Evolutionary conservation across 371 early-diverging fungal species (phyloP).

Genomic region (Batrachochytrium dendrobatidis): DNA sequence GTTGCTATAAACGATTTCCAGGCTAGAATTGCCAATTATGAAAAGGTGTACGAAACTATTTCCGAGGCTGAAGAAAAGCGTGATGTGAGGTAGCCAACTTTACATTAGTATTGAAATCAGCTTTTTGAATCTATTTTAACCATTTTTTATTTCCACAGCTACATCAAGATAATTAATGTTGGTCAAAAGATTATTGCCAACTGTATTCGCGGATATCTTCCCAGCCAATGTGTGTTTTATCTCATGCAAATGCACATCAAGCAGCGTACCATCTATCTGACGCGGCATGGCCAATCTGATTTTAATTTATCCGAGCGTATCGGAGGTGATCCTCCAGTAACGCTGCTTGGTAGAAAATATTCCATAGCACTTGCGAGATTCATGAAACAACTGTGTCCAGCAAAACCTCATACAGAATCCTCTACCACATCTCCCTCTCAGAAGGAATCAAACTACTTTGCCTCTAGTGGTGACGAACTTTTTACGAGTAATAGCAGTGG

Average conservation of each 20-base stretch:
- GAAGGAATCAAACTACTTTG: not conserved
- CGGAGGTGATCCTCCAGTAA: slow-evolving; percentile 75
- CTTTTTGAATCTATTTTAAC: not conserved
- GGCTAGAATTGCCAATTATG: slow-evolving; percentile 70
- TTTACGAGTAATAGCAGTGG: too few relatives aligned
- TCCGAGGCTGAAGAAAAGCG: slow-evolving; percentile 65
- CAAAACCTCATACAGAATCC: not conserved
- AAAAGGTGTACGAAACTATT: slow-evolving; percentile 71
- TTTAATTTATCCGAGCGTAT: slow-evolving; percentile 44
- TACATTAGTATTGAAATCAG: not conserved
- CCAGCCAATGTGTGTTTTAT: slow-evolving; percentile 78
- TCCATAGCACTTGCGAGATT: slow-evolving; percentile 59
- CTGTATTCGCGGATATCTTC: slow-evolving; percentile 71
- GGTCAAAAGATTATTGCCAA: slow-evolving; percentile 77
- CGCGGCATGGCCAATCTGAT: slow-evolving; percentile 68
- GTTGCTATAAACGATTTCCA: slow-evolving; percentile 67
- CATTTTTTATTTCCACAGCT: slow-evolving; percentile 29
- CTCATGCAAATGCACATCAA: slow-evolving; percentile 58
- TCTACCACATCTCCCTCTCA: not conserved
- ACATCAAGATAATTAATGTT: slow-evolving; percentile 75
- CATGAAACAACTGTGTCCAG: slow-evolving; percentile 33
- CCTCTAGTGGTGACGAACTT: too few relatives aligned
- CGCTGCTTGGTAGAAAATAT: slow-evolving; percentile 55
- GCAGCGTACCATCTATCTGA: slow-evolving; percentile 70
- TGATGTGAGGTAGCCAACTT: slow-evolving; percentile 38